Evolutionary conservation across 345 rosid species (phyloP).

Genomic region (Gossypium turneri): DNA sequence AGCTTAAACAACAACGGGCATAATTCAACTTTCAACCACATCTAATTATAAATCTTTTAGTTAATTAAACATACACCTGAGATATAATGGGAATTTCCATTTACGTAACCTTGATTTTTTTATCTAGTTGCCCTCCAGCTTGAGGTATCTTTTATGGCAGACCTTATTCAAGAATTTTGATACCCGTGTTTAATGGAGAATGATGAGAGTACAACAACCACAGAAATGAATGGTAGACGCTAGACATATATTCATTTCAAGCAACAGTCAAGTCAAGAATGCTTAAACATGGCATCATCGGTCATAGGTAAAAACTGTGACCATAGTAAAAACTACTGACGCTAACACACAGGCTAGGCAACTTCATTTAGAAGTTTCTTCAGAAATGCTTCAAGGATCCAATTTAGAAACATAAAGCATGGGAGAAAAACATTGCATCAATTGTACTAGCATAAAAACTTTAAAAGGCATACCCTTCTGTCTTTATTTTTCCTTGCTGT

Average conservation of each 20-base stretch:
- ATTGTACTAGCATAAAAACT: background rate
- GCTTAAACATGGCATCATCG: background rate
- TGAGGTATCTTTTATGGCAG: background rate
- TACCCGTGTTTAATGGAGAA: background rate
- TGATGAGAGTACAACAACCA: background rate
- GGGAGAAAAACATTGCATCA: background rate
- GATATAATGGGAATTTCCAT: background rate
- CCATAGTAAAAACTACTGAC: background rate
- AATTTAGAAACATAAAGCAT: background rate
- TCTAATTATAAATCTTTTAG: background rate
- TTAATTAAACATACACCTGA: background rate
- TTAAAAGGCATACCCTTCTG: conserved; percentile 53
- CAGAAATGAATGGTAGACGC: background rate
- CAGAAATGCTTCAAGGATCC: background rate
- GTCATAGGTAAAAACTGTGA: background rate
- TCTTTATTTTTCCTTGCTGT: conserved; percentile 75
- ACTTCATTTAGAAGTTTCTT: background rate
- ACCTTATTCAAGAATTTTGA: background rate
- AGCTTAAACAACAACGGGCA: background rate
- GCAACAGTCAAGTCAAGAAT: background rate
- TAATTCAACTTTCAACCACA: background rate
- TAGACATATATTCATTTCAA: background rate
- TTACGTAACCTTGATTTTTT: conserved; percentile 8
- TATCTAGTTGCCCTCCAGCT: background rate
- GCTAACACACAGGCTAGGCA: background rate